Conservation (phyloP, 2,329 filamentous ascomycete species). For the Tolypocladium tropicale region DNA sequence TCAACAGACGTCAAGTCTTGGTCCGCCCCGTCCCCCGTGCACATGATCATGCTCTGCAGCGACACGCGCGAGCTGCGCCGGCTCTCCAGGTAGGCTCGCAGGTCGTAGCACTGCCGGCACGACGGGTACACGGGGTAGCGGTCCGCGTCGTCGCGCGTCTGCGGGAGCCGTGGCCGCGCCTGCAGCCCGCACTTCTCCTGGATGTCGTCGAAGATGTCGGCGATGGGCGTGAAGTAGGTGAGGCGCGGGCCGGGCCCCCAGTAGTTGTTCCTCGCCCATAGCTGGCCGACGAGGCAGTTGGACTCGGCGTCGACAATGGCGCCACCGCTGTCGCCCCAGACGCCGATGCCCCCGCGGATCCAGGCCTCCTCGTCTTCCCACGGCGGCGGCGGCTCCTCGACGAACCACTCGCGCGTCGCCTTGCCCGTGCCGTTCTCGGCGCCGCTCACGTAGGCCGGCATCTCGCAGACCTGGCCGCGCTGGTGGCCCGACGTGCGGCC, state of each 20-base stretch:
- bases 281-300: conserved; percentile 28
- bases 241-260: conserved; percentile 28
- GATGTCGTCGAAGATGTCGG: conserved; percentile 34
- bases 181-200: conserved; percentile 32
- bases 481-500: conserved; percentile 33
- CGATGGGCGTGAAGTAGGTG: conserved; percentile 33
- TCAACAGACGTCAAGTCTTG: conserved; percentile 28
- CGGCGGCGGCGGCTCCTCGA: conserved; percentile 25
- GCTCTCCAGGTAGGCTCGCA: conserved; percentile 28
- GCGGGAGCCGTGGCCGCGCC: conserved; percentile 27
- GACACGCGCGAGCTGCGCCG: conserved; percentile 31
- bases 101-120: conserved; percentile 30
- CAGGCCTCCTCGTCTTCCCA: conserved; percentile 30
- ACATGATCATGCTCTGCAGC: conserved; percentile 31
- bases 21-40: conserved; percentile 21
- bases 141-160: conserved; percentile 28
- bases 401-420: conserved; percentile 34
- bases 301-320: conserved; percentile 30
- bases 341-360: conserved; percentile 35
- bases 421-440: conserved; percentile 28
- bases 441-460: conserved; percentile 30
- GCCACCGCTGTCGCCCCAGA: conserved; percentile 33
- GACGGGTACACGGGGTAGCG: conserved; percentile 28
- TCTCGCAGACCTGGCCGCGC: conserved; percentile 30
- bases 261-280: conserved; percentile 34